phyloP scores from a whole-genome alignment of 2,329 filamentous ascomycete species.

The Trichoderma pleuroti region DNA sequence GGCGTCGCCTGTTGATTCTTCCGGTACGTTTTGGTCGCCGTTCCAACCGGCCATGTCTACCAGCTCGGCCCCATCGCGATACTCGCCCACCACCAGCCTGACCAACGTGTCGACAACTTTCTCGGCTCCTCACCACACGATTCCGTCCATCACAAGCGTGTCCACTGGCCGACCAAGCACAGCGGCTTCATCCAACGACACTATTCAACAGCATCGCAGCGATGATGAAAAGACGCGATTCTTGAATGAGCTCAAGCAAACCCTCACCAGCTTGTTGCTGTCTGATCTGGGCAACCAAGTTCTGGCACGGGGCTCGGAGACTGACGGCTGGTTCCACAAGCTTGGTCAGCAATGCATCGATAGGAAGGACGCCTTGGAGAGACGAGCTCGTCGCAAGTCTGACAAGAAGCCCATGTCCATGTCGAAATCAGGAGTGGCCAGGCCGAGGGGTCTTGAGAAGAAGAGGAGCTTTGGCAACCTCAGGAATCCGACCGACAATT shows the following conservation, averaged over 20 bases:
- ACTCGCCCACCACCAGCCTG: conserved; percentile 60
- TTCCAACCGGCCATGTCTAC: conserved; percentile 68
- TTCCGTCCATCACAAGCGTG: conserved; percentile 45
- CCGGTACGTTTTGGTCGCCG: conserved; percentile 84
- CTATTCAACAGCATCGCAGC: conserved; percentile 28
- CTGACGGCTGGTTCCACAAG: conserved; percentile 78
- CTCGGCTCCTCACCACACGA: conserved; percentile 40
- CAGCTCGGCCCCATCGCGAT: conserved; percentile 55
- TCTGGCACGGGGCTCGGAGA: conserved; percentile 87
- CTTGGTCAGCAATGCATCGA: conserved; percentile 65
- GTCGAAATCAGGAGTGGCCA: conserved; percentile 43
- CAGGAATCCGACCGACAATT: conserved; percentile 46
- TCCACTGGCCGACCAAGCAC: conserved; percentile 60
- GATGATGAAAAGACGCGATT: conserved; percentile 74
- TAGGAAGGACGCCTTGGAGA: conserved; percentile 54
- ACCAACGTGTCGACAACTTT: conserved; percentile 54
- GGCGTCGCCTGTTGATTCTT: conserved; percentile 68
- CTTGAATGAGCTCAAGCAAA: conserved; percentile 71
- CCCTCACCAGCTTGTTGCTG: conserved; percentile 75
- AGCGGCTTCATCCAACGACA: conserved; percentile 33
- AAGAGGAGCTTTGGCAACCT: conserved; percentile 67
- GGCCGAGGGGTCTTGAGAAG: conserved; percentile 56
- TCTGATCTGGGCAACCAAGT: conserved; percentile 87
- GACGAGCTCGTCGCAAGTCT: conserved; percentile 40
- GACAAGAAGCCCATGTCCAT: conserved; percentile 41